phyloP scores from a whole-genome alignment of 441 rosid species.

The Bruguiera hainesii region DNA sequence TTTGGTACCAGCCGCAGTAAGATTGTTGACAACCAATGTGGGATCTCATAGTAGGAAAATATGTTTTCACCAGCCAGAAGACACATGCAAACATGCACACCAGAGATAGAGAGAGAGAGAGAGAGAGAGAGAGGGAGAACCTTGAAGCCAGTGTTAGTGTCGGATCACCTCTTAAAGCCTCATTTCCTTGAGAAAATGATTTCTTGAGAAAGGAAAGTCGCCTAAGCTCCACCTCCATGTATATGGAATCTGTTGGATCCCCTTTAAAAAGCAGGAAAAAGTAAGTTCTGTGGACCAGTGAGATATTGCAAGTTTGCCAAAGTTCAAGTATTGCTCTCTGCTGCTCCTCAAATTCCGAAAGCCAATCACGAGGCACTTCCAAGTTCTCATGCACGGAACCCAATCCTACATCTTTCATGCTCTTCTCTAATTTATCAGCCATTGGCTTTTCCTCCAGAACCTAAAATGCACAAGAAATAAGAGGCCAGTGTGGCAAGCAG shows the following conservation, averaged over 20 bases:
- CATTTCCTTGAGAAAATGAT: conserved; percentile 54
- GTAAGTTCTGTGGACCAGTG: conserved; percentile 89
- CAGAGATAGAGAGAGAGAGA: not conserved
- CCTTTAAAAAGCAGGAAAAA: conserved; percentile 87
- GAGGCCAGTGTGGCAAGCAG: conserved; percentile 9
- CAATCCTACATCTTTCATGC: conserved; percentile 55
- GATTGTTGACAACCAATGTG: too few species aligned
- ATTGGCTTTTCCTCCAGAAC: conserved; percentile 34
- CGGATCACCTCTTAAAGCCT: conserved; percentile 46
- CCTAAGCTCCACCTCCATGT: conserved; percentile 84
- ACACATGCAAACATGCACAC: not conserved
- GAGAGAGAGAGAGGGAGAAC: conserved; percentile 35
- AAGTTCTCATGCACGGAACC: conserved; percentile 50
- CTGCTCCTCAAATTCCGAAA: conserved; percentile 50
- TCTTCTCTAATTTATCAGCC: conserved; percentile 35
- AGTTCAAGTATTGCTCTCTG: conserved; percentile 59
- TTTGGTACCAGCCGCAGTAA: too few species aligned
- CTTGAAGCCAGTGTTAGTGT: conserved; percentile 63
- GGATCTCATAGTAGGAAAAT: too few species aligned
- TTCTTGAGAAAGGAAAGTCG: conserved; percentile 80
- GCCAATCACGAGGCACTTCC: conserved; percentile 44
- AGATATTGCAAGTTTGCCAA: conserved; percentile 79
- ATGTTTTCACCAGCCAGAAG: not conserved
- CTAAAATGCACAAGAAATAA: conserved; percentile 18
- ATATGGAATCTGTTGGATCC: conserved; percentile 72